Evolutionary conservation across 2,329 filamentous ascomycete species (phyloP), one percentile per base, ranked within the genome.

Genomic region (Seiridium unicorne): DNA sequence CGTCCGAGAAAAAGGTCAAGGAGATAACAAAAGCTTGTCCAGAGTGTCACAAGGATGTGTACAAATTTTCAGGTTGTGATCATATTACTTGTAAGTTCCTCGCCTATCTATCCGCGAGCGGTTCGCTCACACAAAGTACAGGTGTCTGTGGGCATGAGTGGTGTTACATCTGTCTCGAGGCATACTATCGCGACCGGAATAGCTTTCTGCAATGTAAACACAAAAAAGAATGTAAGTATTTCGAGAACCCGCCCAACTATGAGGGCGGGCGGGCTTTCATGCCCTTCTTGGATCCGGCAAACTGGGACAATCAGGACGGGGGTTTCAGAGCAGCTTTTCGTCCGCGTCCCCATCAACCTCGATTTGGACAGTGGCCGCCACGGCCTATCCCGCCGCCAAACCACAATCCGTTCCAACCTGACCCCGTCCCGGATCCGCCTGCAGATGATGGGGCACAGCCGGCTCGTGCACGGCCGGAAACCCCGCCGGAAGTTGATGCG

Each of bases 21-120:
- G 66, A 73, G 44, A 72, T 68, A 11, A 69, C 72, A 9, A 74
- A 71, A 61, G 62, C 70, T 1, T 79, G 76, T 38, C 76, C 76
- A 0, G 61, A 64, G 18, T 78, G 76, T 61, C 67, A 71, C 13
- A 72, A 66, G 60, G 67, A 67, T 44, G 69, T 77, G 0, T 60
- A 74, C 58, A 77, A 78, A 55, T 73, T 64, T 13, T 62, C 59
- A 0, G 76, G 76, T 4, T 79, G 76, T 58, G 75, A 77, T 59
- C 76, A 78, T 60, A 74, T 79, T 3, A 78, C 74, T 1, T 78
- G 76, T 75, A 64, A 68, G 73, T 71, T 26, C n/a, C 36, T n/a
- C 10, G 18, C 18, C 11, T 13, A 2, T 34, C 10, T 31, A 3
- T 26, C 9, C 3, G 5, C 7, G 13, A 31, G 10, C 44, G 51